Evolutionary conservation across 306 rosid genomes (phyloP), one percentile per base, ranked within the genome.

Genomic region (Vicia villosa): DNA sequence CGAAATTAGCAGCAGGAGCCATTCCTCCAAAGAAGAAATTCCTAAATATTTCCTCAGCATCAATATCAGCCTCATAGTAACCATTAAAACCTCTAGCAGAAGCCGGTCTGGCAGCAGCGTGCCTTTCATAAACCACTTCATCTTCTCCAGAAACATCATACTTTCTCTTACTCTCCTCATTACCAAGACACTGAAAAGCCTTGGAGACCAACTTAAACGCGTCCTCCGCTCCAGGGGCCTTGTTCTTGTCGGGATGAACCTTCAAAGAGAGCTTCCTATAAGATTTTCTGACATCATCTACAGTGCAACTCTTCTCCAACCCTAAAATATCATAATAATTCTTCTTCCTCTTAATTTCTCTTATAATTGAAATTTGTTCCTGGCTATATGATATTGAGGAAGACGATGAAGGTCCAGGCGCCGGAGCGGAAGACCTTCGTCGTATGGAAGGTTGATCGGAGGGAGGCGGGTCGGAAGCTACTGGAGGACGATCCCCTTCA

Each of bases 241-340:
- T 84, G 82, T 94, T 94, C 88, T 94, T 94, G 54, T 94, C 98
- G 0, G 98, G 98, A 77, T 94, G 98, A 62, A 94, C 97, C 89
- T 90, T 94, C 74, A 90, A 81, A 3, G 98, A 94, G 15, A 94
- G 82, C 59, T 94, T 90, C 65, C 95, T 78, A 13, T 94, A 94
- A 0, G 97, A 85, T 68, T 91, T 94, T 17, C 96, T 76, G 19
- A 94, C 89, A 46, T 94, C 99, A 69, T 91, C 96, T 1, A 91
- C 90, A 0, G 82, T 72, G 72, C 99, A 88, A 74, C 81, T 81
- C 89, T 85, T 94, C 80, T 94, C 99, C 30, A 94, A 6, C 34
- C 92, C 99, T 74, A 94, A 84, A 75, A 88, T 89, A 61, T 94
- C 97, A 58, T 91, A 91, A 49, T 83, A 91, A 61, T 87, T 92